A percentile compares a stretch with the other conserved stretches of the same genome.
Evolutionary conservation across 2,329 filamentous ascomycete genomes (phyloP).

Genomic region (Colletotrichum sp.): DNA sequence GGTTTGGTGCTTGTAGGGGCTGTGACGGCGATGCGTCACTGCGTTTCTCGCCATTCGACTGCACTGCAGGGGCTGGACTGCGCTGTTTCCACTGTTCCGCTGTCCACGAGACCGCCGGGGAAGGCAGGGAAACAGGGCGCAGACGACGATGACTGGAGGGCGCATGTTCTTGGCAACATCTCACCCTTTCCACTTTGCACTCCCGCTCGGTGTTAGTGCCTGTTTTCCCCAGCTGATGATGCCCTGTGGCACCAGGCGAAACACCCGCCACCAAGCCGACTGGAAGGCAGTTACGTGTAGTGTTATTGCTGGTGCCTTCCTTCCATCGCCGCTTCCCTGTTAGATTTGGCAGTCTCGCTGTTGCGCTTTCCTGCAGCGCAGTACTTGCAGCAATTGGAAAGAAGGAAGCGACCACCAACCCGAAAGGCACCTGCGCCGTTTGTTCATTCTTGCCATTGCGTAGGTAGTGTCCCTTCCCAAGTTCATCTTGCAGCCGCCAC

Average conservation of each 20-base stretch:
- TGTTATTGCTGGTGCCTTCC: not conserved
- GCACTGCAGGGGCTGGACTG: not conserved
- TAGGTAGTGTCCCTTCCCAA: not conserved
- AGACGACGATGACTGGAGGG: not conserved
- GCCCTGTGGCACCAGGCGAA: not conserved
- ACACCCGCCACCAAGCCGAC: not conserved
- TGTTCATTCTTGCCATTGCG: not conserved
- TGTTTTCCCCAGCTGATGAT: not conserved
- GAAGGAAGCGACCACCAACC: not conserved
- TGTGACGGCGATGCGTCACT: slow-evolving; percentile 9
- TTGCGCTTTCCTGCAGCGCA: not conserved
- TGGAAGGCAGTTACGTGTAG: not conserved
- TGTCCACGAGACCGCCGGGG: slow-evolving; percentile 1
- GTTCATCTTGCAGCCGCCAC: not conserved
- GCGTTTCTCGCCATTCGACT: not conserved
- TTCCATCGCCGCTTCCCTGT: not conserved
- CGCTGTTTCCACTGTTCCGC: not conserved
- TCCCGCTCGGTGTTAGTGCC: not conserved
- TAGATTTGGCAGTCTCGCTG: not conserved
- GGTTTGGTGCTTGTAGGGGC: not conserved
- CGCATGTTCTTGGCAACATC: not conserved
- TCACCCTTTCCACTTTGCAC: not conserved
- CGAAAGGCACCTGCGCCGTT: not conserved
- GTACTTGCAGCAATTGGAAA: not conserved
- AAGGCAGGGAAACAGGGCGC: not conserved